Evolutionary conservation across 2,329 filamentous ascomycete species (phyloP).

Genomic region (Aureobasidium vineae): DNA sequence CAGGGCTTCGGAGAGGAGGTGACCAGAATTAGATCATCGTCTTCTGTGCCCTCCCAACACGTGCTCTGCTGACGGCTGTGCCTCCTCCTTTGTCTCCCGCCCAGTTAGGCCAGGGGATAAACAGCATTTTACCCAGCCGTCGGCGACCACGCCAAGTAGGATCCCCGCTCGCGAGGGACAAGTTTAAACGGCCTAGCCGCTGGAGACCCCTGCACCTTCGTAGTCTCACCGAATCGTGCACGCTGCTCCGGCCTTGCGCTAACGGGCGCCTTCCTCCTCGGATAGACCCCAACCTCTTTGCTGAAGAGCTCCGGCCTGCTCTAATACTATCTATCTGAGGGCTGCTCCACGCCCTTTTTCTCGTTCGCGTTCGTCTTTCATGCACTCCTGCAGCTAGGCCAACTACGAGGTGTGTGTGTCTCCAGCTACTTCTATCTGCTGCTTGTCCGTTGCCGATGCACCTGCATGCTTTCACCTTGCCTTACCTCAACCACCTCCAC

Average conservation of each 20-base stretch:
- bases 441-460: conserved; percentile 26
- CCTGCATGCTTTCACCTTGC: conserved; percentile 26
- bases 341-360: conserved; percentile 27
- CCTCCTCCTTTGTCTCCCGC: conserved; percentile 23
- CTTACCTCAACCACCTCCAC: conserved; percentile 25
- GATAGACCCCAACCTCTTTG: conserved; percentile 28
- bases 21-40: conserved; percentile 22
- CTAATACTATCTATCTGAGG: conserved; percentile 28
- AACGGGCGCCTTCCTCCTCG: conserved; percentile 28
- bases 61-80: conserved; percentile 25
- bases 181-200: conserved; percentile 28
- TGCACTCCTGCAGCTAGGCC: conserved; percentile 28
- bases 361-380: conserved; percentile 26
- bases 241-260: conserved; percentile 27
- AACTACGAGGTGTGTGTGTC: conserved; percentile 28
- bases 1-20: background rate
- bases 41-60: conserved; percentile 15
- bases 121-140: conserved; percentile 27
- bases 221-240: conserved; percentile 27
- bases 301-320: conserved; percentile 22
- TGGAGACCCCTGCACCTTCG: conserved; percentile 22
- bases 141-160: conserved; percentile 23
- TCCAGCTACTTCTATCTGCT: conserved; percentile 27
- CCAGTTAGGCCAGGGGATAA: conserved; percentile 25
- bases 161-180: conserved; percentile 26